Evolutionary conservation across 148 eudicot genomes (phyloP).

Genomic region (Drosera capensis): DNA sequence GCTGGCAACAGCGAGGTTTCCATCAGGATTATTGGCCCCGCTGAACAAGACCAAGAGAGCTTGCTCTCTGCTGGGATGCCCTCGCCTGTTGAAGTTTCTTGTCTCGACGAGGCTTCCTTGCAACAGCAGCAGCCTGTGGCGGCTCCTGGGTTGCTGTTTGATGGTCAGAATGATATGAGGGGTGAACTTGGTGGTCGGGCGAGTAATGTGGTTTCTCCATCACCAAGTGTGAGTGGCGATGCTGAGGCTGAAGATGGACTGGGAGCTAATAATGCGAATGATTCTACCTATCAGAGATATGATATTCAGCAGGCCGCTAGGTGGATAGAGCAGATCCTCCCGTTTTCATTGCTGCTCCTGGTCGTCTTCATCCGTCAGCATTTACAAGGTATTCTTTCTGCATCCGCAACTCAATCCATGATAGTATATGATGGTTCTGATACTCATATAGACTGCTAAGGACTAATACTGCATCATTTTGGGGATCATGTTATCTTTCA

Average conservation of each 20-base stretch:
- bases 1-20: slow-evolving; percentile 80
- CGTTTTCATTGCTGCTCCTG: slow-evolving; percentile 62
- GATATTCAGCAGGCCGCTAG: slow-evolving; percentile 82
- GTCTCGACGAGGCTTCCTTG: slow-evolving; percentile 15
- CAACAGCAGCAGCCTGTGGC: slow-evolving; percentile 11
- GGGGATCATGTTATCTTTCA: neutral
- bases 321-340: slow-evolving; percentile 74
- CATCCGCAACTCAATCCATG: no score
- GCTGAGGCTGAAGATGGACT: slow-evolving; percentile 30
- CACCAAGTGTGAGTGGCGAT: slow-evolving; percentile 12
- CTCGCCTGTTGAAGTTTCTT: slow-evolving; percentile 6
- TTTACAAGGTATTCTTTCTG: slow-evolving; percentile 42
- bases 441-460: no score
- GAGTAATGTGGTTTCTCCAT: slow-evolving; percentile 18
- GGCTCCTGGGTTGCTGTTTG: slow-evolving; percentile 2
- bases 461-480: no score
- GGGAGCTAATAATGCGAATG: slow-evolving; percentile 25
- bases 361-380: slow-evolving; percentile 79
- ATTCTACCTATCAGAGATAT: slow-evolving; percentile 61
- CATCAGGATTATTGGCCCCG: slow-evolving; percentile 51
- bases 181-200: slow-evolving; percentile 16
- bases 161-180: slow-evolving; percentile 18
- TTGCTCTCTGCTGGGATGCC: neutral
- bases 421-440: no score
- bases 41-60: slow-evolving; percentile 23